Evolutionary conservation across 2,329 filamentous ascomycete species (phyloP).

Genomic region (Aspergillus thermomutatus): DNA sequence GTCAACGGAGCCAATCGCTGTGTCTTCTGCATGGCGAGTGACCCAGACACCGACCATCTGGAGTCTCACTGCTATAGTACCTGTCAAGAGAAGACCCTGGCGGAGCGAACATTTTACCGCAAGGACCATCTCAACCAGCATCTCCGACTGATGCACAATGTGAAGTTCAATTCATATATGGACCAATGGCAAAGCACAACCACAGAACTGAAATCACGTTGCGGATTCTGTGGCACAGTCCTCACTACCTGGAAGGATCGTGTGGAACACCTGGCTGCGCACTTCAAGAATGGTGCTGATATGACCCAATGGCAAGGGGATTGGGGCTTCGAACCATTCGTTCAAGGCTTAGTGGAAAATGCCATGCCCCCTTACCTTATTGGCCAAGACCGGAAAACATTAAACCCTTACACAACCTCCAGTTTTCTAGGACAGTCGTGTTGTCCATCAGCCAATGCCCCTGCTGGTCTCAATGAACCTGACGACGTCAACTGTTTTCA

Average conservation of each 20-base stretch:
- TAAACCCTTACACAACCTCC: conserved; percentile 32
- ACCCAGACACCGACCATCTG: conserved; percentile 55
- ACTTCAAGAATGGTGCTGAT: conserved; percentile 37
- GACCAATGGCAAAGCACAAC: conserved; percentile 57
- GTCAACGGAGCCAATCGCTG: conserved; percentile 52
- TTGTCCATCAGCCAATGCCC: not conserved
- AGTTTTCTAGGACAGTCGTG: conserved; percentile 11
- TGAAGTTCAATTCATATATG: conserved; percentile 54
- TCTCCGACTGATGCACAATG: conserved; percentile 57
- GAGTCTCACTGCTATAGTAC: conserved; percentile 57
- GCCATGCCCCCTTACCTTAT: conserved; percentile 39
- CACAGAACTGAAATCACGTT: conserved; percentile 50
- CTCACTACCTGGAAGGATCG: conserved; percentile 43
- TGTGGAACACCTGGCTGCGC: conserved; percentile 38
- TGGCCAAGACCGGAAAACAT: conserved; percentile 29
- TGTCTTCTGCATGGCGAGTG: conserved; percentile 55
- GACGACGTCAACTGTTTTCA: conserved; percentile 41
- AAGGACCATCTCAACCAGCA: conserved; percentile 63
- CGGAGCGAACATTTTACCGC: conserved; percentile 60
- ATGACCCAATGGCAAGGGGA: conserved; percentile 39
- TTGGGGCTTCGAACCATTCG: conserved; percentile 39
- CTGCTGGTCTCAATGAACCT: conserved; percentile 23
- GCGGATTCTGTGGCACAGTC: conserved; percentile 41
- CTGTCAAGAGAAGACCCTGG: conserved; percentile 59
- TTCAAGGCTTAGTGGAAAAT: conserved; percentile 36